A percentile compares a stretch with the other conserved stretches of the same genome.
These are phyloP conservation scores for Tuber calosporum DNA, from an alignment of 495 filamentous ascomycete genomes.

Conservation along the genomic window DNA sequence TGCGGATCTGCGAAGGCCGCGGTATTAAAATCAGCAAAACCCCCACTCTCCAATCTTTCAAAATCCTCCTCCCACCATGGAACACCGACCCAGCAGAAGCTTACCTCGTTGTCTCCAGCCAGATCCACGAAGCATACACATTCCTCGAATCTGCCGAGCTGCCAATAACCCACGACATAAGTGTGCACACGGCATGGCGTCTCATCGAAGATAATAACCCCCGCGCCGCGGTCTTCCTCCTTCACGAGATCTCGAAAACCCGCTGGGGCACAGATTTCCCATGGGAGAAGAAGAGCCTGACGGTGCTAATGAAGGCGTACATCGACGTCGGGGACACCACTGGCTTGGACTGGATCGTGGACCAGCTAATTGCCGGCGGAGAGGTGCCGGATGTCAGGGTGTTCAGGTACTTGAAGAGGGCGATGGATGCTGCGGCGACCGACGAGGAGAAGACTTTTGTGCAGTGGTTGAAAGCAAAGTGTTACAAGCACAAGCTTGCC, in stretches of 20 bases:
- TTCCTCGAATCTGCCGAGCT: constrained; percentile 25
- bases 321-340: constrained; percentile 25
- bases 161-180: constrained; percentile 31
- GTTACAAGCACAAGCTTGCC: constrained; percentile 4
- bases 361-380: constrained; percentile 16
- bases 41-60: neutral
- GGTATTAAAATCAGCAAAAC: constrained; percentile 18
- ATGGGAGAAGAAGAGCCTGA: constrained; percentile 34
- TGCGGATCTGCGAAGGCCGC: constrained; percentile 20
- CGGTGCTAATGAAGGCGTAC: constrained; percentile 36
- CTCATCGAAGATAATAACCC: constrained; percentile 19
- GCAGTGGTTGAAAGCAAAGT: constrained; percentile 17
- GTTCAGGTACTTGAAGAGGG: constrained; percentile 25
- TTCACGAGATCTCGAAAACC: constrained; percentile 33
- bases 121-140: constrained; percentile 19
- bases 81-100: neutral
- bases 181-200: constrained; percentile 28
- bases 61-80: constrained; percentile 16
- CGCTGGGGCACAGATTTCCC: constrained; percentile 26
- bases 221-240: constrained; percentile 28
- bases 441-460: constrained; percentile 24
- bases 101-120: constrained; percentile 10
- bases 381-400: constrained; percentile 24
- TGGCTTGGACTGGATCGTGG: constrained; percentile 33
- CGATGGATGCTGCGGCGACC: constrained; percentile 17